Base-by-base conservation (phyloP, 1,139 yeast genomes). In the Kodamaea derodonti region DNA sequence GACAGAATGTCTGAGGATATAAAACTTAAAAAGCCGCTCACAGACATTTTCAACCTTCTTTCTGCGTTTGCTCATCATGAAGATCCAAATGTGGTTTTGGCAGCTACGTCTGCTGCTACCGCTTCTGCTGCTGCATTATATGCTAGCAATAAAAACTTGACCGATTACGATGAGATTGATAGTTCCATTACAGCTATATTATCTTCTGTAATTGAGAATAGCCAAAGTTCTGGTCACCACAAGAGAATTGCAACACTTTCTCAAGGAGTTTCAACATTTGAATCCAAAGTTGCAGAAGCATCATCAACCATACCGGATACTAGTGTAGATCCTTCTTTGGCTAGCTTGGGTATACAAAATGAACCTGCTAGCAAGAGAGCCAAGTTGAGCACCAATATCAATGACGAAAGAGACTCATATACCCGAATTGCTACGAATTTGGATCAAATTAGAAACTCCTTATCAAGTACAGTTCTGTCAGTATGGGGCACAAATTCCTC, bases 41-140 rank as follows among this genome's bases (percentile, higher is more conserved):
- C 62, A 7, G 72, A 67, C 39, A 49, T 60, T 13, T 65, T 66
- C 45, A 60, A 64, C 34, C 50, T 68, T 14, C 52, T 68, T 24
- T 55, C 64, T n/a, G 65, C 55, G 20, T 53, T 58, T 35, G 58
- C 62, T 3, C 56, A 47, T 18, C 56, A 55, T 32, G 69, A 59
- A 36, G 69, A 60, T 30, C 60, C 69, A 4, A 52, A 56, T 31
- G 58, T 65, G 3, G 66, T 64, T 8, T 52, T 72, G 29, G 45
- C 65, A 3, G 69, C 76, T 0, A 61, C 75, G 0, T 61, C 74
- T 3, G 61, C 68, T 1, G 58, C 63, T 3, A 51, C 62, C 3
- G 65, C 69, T 0, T 56, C 68, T 0, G 56, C 64, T 7, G 66
- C 69, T 1, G 62, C 65, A 2, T 48, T 63, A 2, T 65, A 60